phyloP scores from a whole-genome alignment of 768 basidiomycete genomes.

The Leccinellum luteum region DNA sequence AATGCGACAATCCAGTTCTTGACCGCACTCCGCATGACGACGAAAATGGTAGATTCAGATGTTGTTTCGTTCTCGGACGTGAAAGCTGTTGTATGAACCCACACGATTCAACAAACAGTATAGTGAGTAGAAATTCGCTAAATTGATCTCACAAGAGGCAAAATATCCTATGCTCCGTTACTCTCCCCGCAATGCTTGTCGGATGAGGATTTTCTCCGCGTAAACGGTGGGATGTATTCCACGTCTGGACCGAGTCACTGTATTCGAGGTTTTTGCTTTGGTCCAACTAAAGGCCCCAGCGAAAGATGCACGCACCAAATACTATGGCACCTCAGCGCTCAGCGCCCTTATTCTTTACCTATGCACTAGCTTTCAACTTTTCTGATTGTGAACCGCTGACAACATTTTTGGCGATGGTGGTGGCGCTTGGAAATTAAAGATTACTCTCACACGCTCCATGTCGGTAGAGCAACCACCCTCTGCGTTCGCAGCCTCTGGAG shows the following conservation, averaged over 20 bases:
- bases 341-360: too few relatives aligned
- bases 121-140: constrained; percentile 1
- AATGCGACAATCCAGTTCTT: too few relatives aligned
- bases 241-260: constrained; percentile 13
- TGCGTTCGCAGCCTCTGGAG: constrained; percentile 54
- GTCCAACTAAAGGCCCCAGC: constrained; percentile 15
- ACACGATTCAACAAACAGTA: neutral
- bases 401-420: neutral
- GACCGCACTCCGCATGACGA: too few relatives aligned
- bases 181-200: constrained; percentile 17
- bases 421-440: neutral
- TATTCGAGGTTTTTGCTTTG: constrained; percentile 16
- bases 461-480: constrained; percentile 8
- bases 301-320: constrained; percentile 18
- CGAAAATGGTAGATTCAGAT: too few relatives aligned
- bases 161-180: neutral
- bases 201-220: constrained; percentile 30
- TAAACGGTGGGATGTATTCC: constrained; percentile 30
- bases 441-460: constrained; percentile 7
- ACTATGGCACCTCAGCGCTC: too few relatives aligned
- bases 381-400: neutral
- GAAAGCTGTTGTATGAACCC: neutral
- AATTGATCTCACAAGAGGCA: too few relatives aligned
- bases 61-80: constrained; percentile 1
- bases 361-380: too few relatives aligned